These are phyloP conservation scores for Chaetomium tenue DNA, from an alignment of 495 filamentous ascomycete genomes.

Conservation along the genomic window DNA sequence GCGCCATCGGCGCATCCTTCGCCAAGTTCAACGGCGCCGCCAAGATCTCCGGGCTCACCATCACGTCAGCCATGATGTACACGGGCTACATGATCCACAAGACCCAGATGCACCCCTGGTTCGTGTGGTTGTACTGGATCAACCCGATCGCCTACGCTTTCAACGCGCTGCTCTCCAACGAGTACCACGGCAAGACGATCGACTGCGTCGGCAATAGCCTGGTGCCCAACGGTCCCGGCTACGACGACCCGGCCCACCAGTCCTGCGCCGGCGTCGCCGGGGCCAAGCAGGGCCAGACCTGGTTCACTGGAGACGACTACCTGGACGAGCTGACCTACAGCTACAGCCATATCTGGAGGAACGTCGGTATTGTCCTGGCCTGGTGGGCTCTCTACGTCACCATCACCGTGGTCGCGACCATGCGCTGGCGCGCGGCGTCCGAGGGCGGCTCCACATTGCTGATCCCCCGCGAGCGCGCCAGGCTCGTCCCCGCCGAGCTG, in stretches of 20 bases:
- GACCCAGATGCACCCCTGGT: constrained; percentile 72
- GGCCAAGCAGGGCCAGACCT: constrained; percentile 49
- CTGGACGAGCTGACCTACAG: constrained; percentile 60
- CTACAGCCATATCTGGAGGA: constrained; percentile 72
- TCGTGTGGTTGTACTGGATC: constrained; percentile 72
- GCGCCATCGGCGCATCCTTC: constrained; percentile 64
- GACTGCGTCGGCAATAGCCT: constrained; percentile 50
- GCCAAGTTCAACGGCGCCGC: constrained; percentile 60
- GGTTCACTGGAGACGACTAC: constrained; percentile 62
- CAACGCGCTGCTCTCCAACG: constrained; percentile 66
- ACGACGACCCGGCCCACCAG: constrained; percentile 50
- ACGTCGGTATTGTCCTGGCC: constrained; percentile 70
- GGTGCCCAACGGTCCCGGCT: constrained; percentile 58
- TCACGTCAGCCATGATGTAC: constrained; percentile 68
- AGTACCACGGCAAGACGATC: constrained; percentile 59
- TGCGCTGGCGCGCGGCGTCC: constrained; percentile 51
- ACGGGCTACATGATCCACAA: constrained; percentile 71
- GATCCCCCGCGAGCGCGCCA: constrained; percentile 39
- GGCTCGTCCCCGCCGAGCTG: constrained; percentile 14
- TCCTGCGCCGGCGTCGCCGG: constrained; percentile 57
- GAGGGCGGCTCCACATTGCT: constrained; percentile 33
- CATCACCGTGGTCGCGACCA: constrained; percentile 59
- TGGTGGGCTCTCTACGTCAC: constrained; percentile 66
- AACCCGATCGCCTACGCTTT: constrained; percentile 76
- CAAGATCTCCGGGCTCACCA: constrained; percentile 49